Evolutionary conservation across 2,329 filamentous ascomycete genomes (phyloP).

Genomic region (Fusarium agapanthi): DNA sequence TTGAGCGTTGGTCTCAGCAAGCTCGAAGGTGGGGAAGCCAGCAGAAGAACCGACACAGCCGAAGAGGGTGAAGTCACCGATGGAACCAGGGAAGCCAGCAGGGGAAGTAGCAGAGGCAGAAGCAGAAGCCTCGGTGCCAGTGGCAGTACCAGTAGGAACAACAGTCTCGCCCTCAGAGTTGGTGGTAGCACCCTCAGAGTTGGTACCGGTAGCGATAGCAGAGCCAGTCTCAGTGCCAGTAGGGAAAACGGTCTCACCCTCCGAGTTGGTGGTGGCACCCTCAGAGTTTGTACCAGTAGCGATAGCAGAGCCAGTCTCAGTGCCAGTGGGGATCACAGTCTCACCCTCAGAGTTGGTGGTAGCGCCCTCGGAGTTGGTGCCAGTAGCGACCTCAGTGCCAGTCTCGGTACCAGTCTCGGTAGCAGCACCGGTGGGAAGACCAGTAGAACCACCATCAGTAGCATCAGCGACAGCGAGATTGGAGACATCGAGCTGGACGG

Average conservation of each 20-base stretch:
- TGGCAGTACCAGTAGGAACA: conserved; percentile 1
- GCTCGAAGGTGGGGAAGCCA: conserved; percentile 36
- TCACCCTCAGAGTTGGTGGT: conserved; percentile 9
- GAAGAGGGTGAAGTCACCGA: conserved; percentile 35
- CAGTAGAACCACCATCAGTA: not conserved
- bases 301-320: not conserved
- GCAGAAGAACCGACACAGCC: conserved; percentile 39
- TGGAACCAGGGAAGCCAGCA: conserved; percentile 16
- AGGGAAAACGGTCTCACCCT: conserved; percentile 34
- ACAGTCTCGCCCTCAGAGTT: not conserved
- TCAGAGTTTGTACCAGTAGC: not conserved
- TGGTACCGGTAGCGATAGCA: conserved; percentile 11
- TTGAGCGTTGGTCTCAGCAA: conserved; percentile 7
- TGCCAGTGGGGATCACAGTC: not conserved
- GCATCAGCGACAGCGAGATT: conserved; percentile 10
- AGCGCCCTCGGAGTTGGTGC: not conserved
- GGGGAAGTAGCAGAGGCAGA: conserved; percentile 33
- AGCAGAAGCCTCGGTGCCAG: conserved; percentile 37
- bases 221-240: not conserved
- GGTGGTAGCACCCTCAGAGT: not conserved
- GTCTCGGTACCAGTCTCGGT: conserved; percentile 35
- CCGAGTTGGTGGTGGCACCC: conserved; percentile 1
- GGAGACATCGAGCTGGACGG: not conserved
- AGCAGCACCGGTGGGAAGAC: not conserved
- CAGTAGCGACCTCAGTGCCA: not conserved